These are phyloP conservation scores for Sporothrix sp. DNA, from an alignment of 2,329 filamentous ascomycete genomes.

Conservation along the genomic window DNA sequence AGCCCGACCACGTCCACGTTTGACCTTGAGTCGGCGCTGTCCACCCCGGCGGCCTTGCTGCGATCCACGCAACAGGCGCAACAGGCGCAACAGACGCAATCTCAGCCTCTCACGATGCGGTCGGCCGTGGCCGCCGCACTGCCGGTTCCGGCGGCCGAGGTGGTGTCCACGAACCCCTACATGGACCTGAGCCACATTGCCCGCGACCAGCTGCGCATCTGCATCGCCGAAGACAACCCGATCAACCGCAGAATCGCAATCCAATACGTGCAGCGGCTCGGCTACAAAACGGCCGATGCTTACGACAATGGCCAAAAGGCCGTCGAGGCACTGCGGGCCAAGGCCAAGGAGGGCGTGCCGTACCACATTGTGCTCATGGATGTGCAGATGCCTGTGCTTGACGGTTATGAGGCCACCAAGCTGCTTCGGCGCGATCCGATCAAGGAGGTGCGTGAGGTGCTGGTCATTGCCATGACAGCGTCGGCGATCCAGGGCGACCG, in stretches of 20 bases:
- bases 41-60: constrained; percentile 1
- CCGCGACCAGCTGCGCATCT: constrained; percentile 71
- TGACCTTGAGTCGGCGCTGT: constrained; percentile 25
- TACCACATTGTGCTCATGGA: constrained; percentile 95
- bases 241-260: constrained; percentile 94
- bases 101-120: constrained; percentile 9
- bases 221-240: constrained; percentile 88
- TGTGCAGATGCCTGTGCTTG: constrained; percentile 88
- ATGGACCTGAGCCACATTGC: constrained; percentile 64
- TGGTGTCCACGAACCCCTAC: constrained; percentile 31
- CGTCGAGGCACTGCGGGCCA: constrained; percentile 70
- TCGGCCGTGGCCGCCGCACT: constrained; percentile 12
- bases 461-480: constrained; percentile 98
- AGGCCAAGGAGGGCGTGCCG: constrained; percentile 59
- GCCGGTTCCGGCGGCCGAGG: constrained; percentile 9
- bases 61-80: neutral
- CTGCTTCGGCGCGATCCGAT: constrained; percentile 68
- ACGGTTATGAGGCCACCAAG: constrained; percentile 85
- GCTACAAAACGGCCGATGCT: constrained; percentile 71
- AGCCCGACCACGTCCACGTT: constrained; percentile 9
- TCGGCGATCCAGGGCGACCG: constrained; percentile 89
- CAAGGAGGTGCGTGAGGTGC: constrained; percentile 65
- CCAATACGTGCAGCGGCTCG: constrained; percentile 76
- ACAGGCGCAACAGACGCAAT: neutral
- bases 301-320: constrained; percentile 86